These are phyloP conservation scores for Eimeria mitis DNA, from an alignment of 169 alveolate species.

Conservation along the genomic window DNA sequence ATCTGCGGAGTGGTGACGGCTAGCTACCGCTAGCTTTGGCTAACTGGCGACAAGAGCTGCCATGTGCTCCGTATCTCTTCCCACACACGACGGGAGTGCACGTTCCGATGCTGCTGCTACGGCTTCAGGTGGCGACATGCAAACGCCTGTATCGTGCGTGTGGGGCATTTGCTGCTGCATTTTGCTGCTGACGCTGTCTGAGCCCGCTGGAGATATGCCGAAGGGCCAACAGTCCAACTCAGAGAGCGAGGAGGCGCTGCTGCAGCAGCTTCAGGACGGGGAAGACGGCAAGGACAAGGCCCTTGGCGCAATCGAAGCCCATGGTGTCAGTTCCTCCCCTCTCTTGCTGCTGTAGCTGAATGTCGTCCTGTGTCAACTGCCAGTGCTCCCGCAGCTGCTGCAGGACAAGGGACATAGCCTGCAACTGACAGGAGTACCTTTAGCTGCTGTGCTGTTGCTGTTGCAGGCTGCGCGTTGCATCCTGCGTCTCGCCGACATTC, in stretches of 20 bases:
- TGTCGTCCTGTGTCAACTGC: not conserved
- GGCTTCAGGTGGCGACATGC: constrained; percentile 79
- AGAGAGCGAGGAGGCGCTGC: constrained; percentile 78
- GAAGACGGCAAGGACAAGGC: constrained; percentile 80
- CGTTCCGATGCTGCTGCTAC: not conserved
- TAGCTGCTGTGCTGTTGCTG: constrained; percentile 8
- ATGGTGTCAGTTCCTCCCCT: constrained; percentile 23
- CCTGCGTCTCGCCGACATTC: constrained; percentile 77
- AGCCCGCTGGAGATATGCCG: constrained; percentile 31
- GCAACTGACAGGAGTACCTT: not conserved
- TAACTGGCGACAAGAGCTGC: not conserved
- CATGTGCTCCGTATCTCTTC: not conserved
- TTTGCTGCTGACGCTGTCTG: constrained; percentile 62
- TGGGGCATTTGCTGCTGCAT: constrained; percentile 83
- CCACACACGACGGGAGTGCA: not conserved
- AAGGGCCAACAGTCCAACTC: constrained; percentile 53
- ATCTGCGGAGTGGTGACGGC: not conserved
- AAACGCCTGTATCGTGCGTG: constrained; percentile 80
- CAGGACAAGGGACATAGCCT: not conserved
- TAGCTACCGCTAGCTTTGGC: not conserved
- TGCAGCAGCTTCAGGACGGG: constrained; percentile 77
- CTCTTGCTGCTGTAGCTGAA: not conserved
- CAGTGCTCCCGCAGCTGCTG: not conserved
- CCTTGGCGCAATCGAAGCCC: constrained; percentile 48
- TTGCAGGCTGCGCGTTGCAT: constrained; percentile 80